These are phyloP conservation scores for Brassica hybrid DNA, from an alignment of 441 rosid species.

Conservation along the genomic window DNA sequence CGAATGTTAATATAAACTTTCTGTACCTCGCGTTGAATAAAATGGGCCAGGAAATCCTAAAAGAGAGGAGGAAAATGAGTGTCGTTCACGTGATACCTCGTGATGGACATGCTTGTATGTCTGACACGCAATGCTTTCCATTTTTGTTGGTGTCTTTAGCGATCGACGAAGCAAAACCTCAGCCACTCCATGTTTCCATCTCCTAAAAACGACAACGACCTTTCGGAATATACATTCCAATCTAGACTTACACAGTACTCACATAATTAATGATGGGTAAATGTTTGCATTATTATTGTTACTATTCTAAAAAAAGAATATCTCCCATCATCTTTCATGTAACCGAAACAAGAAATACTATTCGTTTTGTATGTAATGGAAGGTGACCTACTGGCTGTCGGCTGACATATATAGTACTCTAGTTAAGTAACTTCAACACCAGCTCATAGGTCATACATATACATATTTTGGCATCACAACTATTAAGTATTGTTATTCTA, in stretches of 20 bases:
- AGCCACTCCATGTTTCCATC: slow-evolving; percentile 44
- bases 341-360: not conserved
- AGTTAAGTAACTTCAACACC: not conserved
- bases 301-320: not conserved
- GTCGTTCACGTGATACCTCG: slow-evolving; percentile 64
- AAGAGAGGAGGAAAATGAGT: slow-evolving; percentile 41
- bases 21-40: slow-evolving; percentile 14
- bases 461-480: not conserved
- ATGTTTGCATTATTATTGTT: not conserved
- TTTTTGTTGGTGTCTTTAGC: slow-evolving; percentile 15
- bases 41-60: slow-evolving; percentile 36
- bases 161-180: slow-evolving; percentile 44
- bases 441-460: not conserved
- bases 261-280: not conserved
- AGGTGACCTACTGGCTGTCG: not conserved
- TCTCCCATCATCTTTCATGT: not conserved
- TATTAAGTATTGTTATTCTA: not conserved
- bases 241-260: no score
- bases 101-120: slow-evolving; percentile 63
- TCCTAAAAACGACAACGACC: slow-evolving; percentile 41
- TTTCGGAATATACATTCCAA: slow-evolving; percentile 26
- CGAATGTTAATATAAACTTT: not conserved
- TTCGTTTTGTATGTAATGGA: not conserved
- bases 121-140: slow-evolving; percentile 35
- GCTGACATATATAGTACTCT: not conserved